Percentiles rank a stretch among this genome's conserved stretches.
Evolutionary conservation across 2,329 filamentous ascomycete genomes (phyloP).

Genomic region (Seiridium cupressi): DNA sequence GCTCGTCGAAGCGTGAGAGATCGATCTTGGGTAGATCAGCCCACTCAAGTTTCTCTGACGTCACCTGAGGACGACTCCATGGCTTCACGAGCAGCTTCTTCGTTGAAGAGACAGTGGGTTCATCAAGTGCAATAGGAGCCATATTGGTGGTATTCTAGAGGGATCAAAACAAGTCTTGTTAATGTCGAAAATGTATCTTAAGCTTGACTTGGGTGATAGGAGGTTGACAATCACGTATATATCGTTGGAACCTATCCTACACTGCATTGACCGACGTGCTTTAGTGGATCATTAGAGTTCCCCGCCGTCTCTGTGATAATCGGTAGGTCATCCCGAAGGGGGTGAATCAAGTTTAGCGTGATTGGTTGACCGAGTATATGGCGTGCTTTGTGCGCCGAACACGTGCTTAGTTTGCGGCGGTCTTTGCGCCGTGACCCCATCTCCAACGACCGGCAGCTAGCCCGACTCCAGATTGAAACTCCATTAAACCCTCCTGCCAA

Average conservation of each 20-base stretch:
- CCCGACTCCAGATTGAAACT: neutral
- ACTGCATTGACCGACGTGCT: no score
- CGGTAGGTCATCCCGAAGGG: neutral
- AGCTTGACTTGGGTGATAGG: no score
- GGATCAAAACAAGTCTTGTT: neutral
- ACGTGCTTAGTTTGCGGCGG: neutral
- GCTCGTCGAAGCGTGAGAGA: slow-evolving; percentile 45
- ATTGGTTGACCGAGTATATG: slow-evolving; percentile 2
- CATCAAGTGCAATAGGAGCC: slow-evolving; percentile 24
- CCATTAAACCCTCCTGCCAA: neutral
- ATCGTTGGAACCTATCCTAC: neutral
- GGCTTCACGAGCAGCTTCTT: slow-evolving; percentile 24
- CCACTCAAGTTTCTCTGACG: slow-evolving; percentile 36
- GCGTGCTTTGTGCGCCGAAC: slow-evolving; percentile 6
- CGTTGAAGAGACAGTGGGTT: slow-evolving; percentile 1
- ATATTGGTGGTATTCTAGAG: slow-evolving; percentile 13
- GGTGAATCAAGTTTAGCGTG: neutral
- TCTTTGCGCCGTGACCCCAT: neutral
- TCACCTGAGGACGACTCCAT: slow-evolving; percentile 26
- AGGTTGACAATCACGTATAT: neutral
- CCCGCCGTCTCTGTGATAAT: neutral
- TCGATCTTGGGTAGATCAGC: slow-evolving; percentile 54
- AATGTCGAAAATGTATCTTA: no score
- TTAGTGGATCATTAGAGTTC: neutral
- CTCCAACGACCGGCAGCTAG: neutral